phyloP scores from a whole-genome alignment of 2,329 filamentous ascomycete genomes.

The Alternaria ethzedia region DNA sequence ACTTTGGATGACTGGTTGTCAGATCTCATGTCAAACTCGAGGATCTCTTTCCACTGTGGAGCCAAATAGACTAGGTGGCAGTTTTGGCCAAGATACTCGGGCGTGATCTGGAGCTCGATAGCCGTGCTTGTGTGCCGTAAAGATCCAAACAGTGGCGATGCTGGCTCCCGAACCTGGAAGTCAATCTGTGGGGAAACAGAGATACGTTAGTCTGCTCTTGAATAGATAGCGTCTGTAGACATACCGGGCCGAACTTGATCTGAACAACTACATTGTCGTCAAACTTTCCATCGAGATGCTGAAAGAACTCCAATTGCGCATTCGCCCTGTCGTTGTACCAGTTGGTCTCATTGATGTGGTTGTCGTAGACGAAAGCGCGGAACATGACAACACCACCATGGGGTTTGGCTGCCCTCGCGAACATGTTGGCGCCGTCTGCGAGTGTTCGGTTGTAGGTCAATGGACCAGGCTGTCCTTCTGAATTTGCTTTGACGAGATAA shows the following conservation, averaged over 20 bases:
- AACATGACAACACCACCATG: conserved; percentile 87
- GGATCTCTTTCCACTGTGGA: conserved; percentile 71
- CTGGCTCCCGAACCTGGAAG: conserved; percentile 73
- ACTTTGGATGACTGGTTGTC: conserved; percentile 63
- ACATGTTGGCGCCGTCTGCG: conserved; percentile 71
- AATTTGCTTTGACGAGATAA: conserved; percentile 74
- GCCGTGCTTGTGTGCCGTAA: conserved; percentile 57
- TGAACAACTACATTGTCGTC: conserved; percentile 75
- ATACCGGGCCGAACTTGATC: conserved; percentile 70
- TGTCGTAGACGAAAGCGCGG: conserved; percentile 74
- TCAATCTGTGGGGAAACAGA: conserved; percentile 57
- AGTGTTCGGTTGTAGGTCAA: conserved; percentile 73
- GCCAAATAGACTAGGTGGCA: conserved; percentile 71
- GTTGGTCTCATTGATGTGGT: conserved; percentile 61
- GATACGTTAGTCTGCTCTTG: neutral
- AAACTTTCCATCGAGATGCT: conserved; percentile 68
- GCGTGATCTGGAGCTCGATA: conserved; percentile 70
- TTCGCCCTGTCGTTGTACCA: conserved; percentile 74
- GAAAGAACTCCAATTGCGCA: conserved; percentile 71
- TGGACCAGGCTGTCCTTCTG: conserved; percentile 74
- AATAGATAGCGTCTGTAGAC: neutral
- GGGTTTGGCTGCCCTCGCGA: conserved; percentile 84
- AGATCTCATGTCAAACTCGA: conserved; percentile 71
- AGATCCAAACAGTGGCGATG: conserved; percentile 68
- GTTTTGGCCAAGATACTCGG: conserved; percentile 76